Percentiles rank a stretch among this genome's conserved stretches.
These are phyloP conservation scores for Royoungia palumana DNA, from an alignment of 768 basidiomycete species.

Conservation along the genomic window DNA sequence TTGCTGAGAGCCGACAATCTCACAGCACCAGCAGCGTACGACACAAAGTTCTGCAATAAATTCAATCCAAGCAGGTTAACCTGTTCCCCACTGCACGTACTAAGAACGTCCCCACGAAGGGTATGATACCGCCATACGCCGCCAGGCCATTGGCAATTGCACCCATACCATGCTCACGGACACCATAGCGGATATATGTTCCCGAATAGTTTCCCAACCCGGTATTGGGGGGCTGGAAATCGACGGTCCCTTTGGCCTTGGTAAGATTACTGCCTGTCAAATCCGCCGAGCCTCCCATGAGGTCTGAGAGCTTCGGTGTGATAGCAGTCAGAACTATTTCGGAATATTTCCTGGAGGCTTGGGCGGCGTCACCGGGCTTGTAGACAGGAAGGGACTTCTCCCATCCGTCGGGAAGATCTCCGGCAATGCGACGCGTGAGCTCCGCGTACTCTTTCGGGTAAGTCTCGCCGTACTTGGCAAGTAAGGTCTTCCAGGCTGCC, in stretches of 20 bases:
- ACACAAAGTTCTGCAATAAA: constrained; percentile 75
- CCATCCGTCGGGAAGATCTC: constrained; percentile 83
- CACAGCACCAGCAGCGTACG: constrained; percentile 90
- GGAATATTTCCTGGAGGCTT: constrained; percentile 89
- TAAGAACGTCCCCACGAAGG: constrained; percentile 90
- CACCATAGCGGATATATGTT: constrained; percentile 93
- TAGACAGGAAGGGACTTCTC: constrained; percentile 83
- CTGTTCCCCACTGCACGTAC: constrained; percentile 37
- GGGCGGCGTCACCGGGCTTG: constrained; percentile 77
- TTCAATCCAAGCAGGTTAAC: constrained; percentile 7
- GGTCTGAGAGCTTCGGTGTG: constrained; percentile 73
- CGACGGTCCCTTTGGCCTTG: constrained; percentile 75
- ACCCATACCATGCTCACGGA: constrained; percentile 96
- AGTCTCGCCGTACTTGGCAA: constrained; percentile 67
- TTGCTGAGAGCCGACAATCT: constrained; percentile 85
- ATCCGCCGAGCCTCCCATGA: constrained; percentile 87
- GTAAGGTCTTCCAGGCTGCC: constrained; percentile 66
- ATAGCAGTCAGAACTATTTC: constrained; percentile 83
- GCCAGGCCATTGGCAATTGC: constrained; percentile 89
- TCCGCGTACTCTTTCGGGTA: constrained; percentile 86
- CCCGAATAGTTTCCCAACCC: constrained; percentile 82
- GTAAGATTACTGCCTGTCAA: constrained; percentile 92
- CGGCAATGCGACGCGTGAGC: constrained; percentile 78
- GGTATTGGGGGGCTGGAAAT: constrained; percentile 90
- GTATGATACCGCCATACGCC: constrained; percentile 90